These are phyloP conservation scores for Penicillium roqueforti DNA, from an alignment of 495 filamentous ascomycete species.

Conservation along the genomic window DNA sequence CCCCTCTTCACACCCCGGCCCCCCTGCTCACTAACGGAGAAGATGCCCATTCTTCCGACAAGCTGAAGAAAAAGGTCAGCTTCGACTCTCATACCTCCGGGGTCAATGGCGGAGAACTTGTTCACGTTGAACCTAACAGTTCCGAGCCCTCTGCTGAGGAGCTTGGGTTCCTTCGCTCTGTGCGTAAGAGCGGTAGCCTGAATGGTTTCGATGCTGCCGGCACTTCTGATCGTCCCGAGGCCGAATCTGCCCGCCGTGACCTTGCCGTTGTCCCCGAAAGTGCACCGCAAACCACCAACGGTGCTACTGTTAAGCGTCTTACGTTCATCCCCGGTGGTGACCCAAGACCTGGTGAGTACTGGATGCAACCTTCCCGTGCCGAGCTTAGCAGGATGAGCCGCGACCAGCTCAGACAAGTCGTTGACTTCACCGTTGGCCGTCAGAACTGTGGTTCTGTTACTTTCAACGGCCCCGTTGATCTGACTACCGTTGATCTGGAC, in stretches of 20 bases:
- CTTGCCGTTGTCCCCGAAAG: slow-evolving; percentile 77
- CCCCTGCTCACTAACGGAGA: slow-evolving; percentile 50
- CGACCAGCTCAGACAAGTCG: slow-evolving; percentile 65
- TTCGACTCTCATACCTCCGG: slow-evolving; percentile 63
- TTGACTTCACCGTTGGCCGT: slow-evolving; percentile 75
- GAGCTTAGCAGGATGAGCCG: slow-evolving; percentile 71
- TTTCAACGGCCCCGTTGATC: slow-evolving; percentile 78
- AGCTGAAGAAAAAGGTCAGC: slow-evolving; percentile 79
- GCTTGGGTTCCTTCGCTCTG: slow-evolving; percentile 61
- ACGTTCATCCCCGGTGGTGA: slow-evolving; percentile 41
- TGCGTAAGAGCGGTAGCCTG: slow-evolving; percentile 36
- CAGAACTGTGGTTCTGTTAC: slow-evolving; percentile 70
- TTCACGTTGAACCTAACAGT: slow-evolving; percentile 44
- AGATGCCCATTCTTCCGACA: slow-evolving; percentile 36
- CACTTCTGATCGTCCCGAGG: slow-evolving; percentile 51
- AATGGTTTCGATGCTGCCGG: slow-evolving; percentile 51
- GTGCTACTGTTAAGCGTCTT: slow-evolving; percentile 25
- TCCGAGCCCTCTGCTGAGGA: slow-evolving; percentile 60
- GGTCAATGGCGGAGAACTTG: slow-evolving; percentile 41
- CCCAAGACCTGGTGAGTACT: slow-evolving; percentile 70
- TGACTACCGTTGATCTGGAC: slow-evolving; percentile 67
- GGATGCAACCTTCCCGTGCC: slow-evolving; percentile 68
- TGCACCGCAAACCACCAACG: slow-evolving; percentile 33
- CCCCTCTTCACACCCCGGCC: slow-evolving; percentile 40
- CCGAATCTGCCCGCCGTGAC: slow-evolving; percentile 69